A percentile compares a stretch with the other conserved stretches of the same genome.
phyloP scores from a whole-genome alignment of 371 early-diverging fungal genomes.

The Mucor sp. region DNA sequence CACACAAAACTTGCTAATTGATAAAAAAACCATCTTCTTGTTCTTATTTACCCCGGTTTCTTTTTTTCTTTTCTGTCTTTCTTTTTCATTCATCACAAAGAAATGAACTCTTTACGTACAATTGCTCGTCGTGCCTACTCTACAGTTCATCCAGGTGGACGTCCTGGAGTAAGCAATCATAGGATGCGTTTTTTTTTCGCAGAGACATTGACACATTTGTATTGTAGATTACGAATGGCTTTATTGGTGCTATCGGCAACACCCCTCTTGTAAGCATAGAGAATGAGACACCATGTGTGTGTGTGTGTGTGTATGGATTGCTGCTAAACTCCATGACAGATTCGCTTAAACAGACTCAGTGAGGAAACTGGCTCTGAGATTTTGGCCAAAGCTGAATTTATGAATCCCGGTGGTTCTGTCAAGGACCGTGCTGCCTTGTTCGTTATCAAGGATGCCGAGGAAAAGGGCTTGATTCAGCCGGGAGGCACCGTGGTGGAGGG shows the following conservation, averaged over 20 bases:
- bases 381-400: slow-evolving; percentile 94
- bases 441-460: slow-evolving; percentile 93
- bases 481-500: slow-evolving; percentile 97
- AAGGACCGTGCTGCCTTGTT: slow-evolving; percentile 95
- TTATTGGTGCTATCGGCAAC: slow-evolving; percentile 93
- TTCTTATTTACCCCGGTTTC: slow-evolving; percentile 11
- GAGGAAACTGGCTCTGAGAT: slow-evolving; percentile 88
- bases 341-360: slow-evolving; percentile 75
- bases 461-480: slow-evolving; percentile 77
- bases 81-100: not conserved
- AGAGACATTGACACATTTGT: not conserved
- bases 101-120: slow-evolving; percentile 40
- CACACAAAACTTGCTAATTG: not conserved
- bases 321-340: slow-evolving; percentile 31
- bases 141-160: slow-evolving; percentile 46
- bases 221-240: slow-evolving; percentile 67
- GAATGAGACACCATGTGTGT: too few relatives aligned
- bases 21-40: not conserved
- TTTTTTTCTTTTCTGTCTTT: not conserved
- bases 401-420: slow-evolving; percentile 98
- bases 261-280: slow-evolving; percentile 80
- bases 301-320: not conserved
- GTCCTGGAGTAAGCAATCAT: slow-evolving; percentile 37
- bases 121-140: slow-evolving; percentile 45
- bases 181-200: not conserved